These are phyloP conservation scores for Coemansia sp. DNA, from an alignment of 192 early-diverging fungal genomes.

Conservation along the genomic window DNA sequence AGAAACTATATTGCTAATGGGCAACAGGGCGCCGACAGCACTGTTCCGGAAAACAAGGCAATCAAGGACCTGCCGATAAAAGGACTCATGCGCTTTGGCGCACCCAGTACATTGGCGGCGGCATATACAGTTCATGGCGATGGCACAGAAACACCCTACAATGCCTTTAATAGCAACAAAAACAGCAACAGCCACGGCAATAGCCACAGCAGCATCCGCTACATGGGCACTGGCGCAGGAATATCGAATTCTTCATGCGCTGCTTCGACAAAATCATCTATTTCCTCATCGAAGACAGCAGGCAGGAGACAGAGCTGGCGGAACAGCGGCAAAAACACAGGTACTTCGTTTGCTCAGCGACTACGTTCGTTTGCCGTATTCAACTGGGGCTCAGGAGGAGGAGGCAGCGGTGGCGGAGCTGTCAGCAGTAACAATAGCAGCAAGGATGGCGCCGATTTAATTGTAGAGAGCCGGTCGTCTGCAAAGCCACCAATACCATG, in stretches of 20 bases:
- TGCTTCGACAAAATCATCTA: conserved; percentile 45
- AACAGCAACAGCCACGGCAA: neutral
- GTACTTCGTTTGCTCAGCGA: conserved; percentile 46
- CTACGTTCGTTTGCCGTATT: conserved; percentile 50
- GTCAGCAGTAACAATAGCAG: conserved; percentile 1
- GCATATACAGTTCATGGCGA: neutral
- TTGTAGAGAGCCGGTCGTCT: neutral
- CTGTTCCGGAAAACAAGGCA: neutral
- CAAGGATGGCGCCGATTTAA: neutral
- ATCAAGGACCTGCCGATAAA: neutral
- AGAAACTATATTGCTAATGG: conserved; percentile 4
- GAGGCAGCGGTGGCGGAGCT: conserved; percentile 4
- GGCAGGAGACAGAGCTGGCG: conserved; percentile 44
- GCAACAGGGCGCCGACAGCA: neutral
- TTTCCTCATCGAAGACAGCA: conserved; percentile 28
- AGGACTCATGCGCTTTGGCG: neutral
- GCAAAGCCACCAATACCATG: neutral
- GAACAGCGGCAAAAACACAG: conserved; percentile 24
- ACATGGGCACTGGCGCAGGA: conserved; percentile 2
- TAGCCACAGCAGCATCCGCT: neutral
- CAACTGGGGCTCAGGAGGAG: conserved; percentile 32
- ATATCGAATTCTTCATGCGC: conserved; percentile 9
- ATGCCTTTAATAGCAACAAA: neutral
- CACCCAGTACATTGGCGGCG: neutral
- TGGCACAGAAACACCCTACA: neutral